Evolutionary conservation across 768 basidiomycete genomes (phyloP), one percentile per base, ranked within the genome.

Genomic region (Dioszegia aurantiaca): DNA sequence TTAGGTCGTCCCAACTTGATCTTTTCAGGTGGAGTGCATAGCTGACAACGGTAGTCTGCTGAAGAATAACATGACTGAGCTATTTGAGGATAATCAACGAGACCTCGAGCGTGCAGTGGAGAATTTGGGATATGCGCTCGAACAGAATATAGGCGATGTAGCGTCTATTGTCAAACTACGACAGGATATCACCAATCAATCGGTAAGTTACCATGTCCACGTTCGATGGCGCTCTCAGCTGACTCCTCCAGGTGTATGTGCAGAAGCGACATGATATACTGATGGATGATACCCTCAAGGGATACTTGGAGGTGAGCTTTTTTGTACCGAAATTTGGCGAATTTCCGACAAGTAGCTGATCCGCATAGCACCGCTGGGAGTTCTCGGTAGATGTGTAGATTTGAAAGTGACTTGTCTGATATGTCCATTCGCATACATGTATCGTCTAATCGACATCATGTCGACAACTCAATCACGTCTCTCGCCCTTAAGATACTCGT

Each of bases 71-170:
- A 81, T 88, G 81, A 98, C 97, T 79, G 89, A 91, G 72, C 79
- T 98, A 44, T 98, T 91, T 70, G 94, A 97, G 77, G 93, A 97
- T 78, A 98, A 98, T 72, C 95, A 99, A 78, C 82, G 91, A 73
- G 92, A 98, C 73, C 79, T 99, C 39, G 95, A 99, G 77, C 83
- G 83, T 63, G 95, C 94, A 0, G 94, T 98, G 4, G 95, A 99
- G 75, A 89, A 93, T 60, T 81, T 98, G 12, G 90, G 91, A 0
- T 94, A 95, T 75, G 79, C 94, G 40, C 80, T 99, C 17, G 95
- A 98, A 78, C 83, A 85, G n/a, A 89, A 88, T 5, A 85, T 97
- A 57, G 60, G 46, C 14, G 91, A 97, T 65, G 79, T 87, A 2
- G 90, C 90, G 60, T 83, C 81, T 42, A 91, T 98, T 68, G 82